Base-by-base conservation (phyloP, 192 early-diverging fungal genomes). In the Coemansia aciculifera region DNA sequence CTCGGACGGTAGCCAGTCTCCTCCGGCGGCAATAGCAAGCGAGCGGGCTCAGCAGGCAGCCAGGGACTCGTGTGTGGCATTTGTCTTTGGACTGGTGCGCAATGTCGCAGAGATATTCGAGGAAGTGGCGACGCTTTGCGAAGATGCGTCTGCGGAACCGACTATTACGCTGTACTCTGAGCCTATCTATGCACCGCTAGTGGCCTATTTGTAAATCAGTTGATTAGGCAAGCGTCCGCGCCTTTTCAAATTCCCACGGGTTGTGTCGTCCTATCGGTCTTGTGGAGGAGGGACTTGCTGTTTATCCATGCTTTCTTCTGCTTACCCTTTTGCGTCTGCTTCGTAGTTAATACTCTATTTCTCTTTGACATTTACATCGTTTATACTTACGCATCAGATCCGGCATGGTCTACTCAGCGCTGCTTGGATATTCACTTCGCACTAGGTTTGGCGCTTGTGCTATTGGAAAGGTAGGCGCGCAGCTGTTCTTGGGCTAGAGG, bases 71-170 rank as follows among this genome's bases (percentile, higher is more conserved):
- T 76, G 79, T 17, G 60, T 62, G 17, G 79, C 74, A n/a, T 81
- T 76, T 62, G 62, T 76, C 31, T 81, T 81, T 73, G 79, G 79
- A 1, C 68, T 81, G 36, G 79, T 54, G 36, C 73, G 79, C 61
- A 67, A 70, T 38, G 74, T 73, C 39, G 73, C 79, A 2, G 79
- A 81, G 66, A 71, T 75, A 17, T 81, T 76, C 38, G 79, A 81
- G 61, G 79, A 76, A 38, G 59, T 81, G 13, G 62, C 74, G 36
- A 81, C 70, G 24, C 72, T 75, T 10, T 59, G 59, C 65, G 80
- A 83, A 36, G 31, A 64, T 19, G 59, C 39, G 17, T 15, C 71
- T 11, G 72, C 42, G n/a, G 78, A 72, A 5, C 23, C 43, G 39
- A 15, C 74, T 7, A 32, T 63, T 15, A 68, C 74, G 36, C 68